phyloP scores from a whole-genome alignment of 805 yeast genomes.

The Metschnikowia koreensis region DNA sequence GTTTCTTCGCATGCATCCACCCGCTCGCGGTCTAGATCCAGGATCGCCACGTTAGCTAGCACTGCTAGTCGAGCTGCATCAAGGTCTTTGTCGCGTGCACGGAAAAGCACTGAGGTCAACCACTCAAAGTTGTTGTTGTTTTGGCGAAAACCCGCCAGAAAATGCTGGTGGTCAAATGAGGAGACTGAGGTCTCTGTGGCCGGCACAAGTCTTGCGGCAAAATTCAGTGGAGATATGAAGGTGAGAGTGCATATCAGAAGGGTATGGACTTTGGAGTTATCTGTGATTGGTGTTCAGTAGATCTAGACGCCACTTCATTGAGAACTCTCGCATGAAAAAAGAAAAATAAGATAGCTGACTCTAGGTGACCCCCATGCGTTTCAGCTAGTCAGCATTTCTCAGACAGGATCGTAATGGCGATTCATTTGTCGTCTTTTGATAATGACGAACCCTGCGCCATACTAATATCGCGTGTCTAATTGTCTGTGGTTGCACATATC shows the following conservation, averaged over 20 bases:
- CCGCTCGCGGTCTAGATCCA: constrained; percentile 37
- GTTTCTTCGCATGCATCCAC: constrained; percentile 42
- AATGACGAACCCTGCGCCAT: too few relatives aligned
- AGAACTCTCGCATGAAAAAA: too few relatives aligned
- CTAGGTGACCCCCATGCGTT: too few relatives aligned
- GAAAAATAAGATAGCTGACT: too few relatives aligned
- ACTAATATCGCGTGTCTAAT: too few relatives aligned
- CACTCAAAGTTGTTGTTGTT: constrained; percentile 72
- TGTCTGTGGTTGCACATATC: too few relatives aligned
- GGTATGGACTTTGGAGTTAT: constrained; percentile 94
- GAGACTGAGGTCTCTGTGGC: constrained; percentile 45
- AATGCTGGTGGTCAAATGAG: constrained; percentile 95
- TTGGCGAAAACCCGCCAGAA: constrained; percentile 98
- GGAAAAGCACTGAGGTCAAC: constrained; percentile 38
- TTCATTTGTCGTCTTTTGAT: too few relatives aligned
- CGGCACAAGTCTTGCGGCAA: constrained; percentile 22
- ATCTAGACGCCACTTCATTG: background rate
- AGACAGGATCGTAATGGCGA: too few relatives aligned
- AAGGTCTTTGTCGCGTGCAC: constrained; percentile 55
- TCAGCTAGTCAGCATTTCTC: too few relatives aligned
- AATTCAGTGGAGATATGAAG: constrained; percentile 24
- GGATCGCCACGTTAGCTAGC: constrained; percentile 59
- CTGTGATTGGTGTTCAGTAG: constrained; percentile 79
- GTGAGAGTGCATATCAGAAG: constrained; percentile 83
- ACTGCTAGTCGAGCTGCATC: constrained; percentile 56